A percentile compares a stretch with the other conserved stretches of the same genome.
Evolutionary conservation across 139 green algal genomes (phyloP).

Genomic region (Chlorella vulgaris): DNA sequence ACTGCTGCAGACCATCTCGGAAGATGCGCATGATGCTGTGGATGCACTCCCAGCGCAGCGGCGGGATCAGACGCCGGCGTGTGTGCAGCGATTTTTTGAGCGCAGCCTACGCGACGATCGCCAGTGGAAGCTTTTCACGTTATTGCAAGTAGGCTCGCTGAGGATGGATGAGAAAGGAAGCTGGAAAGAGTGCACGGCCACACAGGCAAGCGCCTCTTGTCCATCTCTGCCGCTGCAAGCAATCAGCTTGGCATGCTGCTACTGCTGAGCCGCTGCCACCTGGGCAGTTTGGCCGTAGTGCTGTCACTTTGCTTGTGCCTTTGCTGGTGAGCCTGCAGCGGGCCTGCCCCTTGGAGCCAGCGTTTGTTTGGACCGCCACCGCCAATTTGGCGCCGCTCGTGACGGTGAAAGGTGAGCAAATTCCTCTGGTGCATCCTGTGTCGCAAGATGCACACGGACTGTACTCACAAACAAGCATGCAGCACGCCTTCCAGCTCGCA

Average conservation of each 20-base stretch:
- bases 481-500: too few relatives aligned
- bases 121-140: constrained; percentile 9
- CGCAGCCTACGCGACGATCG: neutral
- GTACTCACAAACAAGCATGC: too few relatives aligned
- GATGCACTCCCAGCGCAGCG: neutral
- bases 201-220: constrained; percentile 10
- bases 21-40: neutral
- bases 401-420: too few relatives aligned
- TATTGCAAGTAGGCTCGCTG: constrained; percentile 3
- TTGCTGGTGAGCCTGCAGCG: neutral
- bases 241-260: too few relatives aligned
- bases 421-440: too few relatives aligned
- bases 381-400: constrained; percentile 13
- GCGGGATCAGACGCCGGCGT: neutral
- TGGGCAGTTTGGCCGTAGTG: too few relatives aligned
- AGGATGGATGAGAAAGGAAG: neutral
- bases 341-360: constrained; percentile 20
- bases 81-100: neutral
- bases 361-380: constrained; percentile 13
- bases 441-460: too few relatives aligned
- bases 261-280: too few relatives aligned
- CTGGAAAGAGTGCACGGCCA: constrained; percentile 1
- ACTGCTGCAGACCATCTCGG: constrained; percentile 11
- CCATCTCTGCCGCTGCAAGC: too few relatives aligned
- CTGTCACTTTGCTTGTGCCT: neutral